These are phyloP conservation scores for Globisporangium spinosum DNA, from an alignment of 352 stramenopile genomes.

Conservation along the genomic window DNA sequence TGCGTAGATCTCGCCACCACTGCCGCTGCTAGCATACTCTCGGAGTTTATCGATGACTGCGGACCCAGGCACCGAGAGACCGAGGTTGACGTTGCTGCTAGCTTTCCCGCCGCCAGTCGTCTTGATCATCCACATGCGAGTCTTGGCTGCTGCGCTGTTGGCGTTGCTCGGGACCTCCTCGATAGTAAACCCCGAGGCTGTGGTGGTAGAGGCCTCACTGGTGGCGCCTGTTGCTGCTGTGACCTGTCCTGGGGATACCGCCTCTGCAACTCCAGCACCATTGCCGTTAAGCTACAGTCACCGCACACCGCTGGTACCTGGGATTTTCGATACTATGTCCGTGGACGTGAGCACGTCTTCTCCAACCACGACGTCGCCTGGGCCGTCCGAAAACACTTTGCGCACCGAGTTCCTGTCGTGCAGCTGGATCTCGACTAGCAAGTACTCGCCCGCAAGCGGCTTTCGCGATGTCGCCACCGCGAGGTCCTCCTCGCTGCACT, in stretches of 20 bases:
- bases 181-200: neutral
- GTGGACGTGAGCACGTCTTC: conserved; percentile 1
- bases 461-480: neutral
- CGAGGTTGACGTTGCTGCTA: neutral
- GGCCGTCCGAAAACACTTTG: conserved; percentile 7
- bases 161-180: neutral
- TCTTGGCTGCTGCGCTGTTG: neutral
- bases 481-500: neutral
- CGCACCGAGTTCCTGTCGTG: conserved; percentile 6
- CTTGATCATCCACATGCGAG: conserved; percentile 11
- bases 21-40: neutral
- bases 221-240: neutral
- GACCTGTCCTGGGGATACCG: neutral
- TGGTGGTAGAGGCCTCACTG: neutral
- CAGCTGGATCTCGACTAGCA: conserved; percentile 1
- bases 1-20: neutral
- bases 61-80: neutral
- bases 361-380: conserved; percentile 4
- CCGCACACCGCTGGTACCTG: neutral
- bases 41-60: conserved; percentile 2
- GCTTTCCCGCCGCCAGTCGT: neutral
- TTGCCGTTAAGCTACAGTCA: neutral
- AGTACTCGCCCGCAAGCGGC: neutral
- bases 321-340: neutral
- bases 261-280: neutral